A percentile compares a stretch with the other conserved stretches of the same genome.
Evolutionary conservation across 768 basidiomycete species (phyloP).

Genomic region (Mycena albidolilacea): DNA sequence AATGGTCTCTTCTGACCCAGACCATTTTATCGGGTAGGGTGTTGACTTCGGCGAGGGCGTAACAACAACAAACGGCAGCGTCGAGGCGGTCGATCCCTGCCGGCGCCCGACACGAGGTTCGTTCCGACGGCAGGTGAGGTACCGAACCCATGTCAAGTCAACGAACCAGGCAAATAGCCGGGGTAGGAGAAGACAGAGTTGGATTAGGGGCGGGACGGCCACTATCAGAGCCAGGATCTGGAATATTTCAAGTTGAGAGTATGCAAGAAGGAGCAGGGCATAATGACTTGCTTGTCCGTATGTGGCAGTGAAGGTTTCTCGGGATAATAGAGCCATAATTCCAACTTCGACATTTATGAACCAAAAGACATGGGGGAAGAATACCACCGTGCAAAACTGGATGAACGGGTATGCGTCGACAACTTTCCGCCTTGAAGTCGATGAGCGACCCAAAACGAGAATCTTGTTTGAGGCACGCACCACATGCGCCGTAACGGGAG

Average conservation of each 20-base stretch:
- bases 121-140: constrained; percentile 23
- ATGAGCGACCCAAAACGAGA: not conserved
- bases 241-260: not conserved
- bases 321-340: not conserved
- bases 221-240: constrained; percentile 34
- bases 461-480: not conserved
- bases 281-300: constrained; percentile 31
- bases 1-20: not conserved
- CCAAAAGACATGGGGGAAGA: constrained; percentile 26
- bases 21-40: not conserved
- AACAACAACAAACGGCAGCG: too few relatives aligned
- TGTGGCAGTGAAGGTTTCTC: constrained; percentile 24
- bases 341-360: constrained; percentile 32
- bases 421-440: constrained; percentile 23
- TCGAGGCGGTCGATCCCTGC: not conserved
- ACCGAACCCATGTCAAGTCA: constrained; percentile 31
- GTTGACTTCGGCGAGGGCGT: not conserved
- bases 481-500: constrained; percentile 10
- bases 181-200: constrained; percentile 25
- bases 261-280: not conserved
- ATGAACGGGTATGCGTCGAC: constrained; percentile 34
- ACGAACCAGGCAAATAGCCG: constrained; percentile 23
- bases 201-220: constrained; percentile 34
- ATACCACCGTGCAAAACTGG: constrained; percentile 26
- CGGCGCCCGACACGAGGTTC: not conserved